phyloP scores from a whole-genome alignment of 441 rosid genomes.

The Gossypium gossypioides region DNA sequence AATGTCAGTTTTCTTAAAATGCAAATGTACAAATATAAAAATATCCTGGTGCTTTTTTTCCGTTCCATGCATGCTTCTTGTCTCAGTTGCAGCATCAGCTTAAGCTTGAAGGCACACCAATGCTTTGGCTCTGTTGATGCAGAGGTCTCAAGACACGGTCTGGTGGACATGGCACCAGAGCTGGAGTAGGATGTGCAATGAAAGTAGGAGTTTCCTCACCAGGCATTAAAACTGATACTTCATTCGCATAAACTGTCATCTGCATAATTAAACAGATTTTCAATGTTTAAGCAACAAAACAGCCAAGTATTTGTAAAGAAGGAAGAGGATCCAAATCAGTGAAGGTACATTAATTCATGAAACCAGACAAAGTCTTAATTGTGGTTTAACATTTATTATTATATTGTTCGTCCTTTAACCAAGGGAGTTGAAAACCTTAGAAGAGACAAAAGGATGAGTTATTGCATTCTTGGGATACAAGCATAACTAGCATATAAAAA shows the following conservation, averaged over 20 bases:
- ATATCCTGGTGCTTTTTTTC: slow-evolving; percentile 1
- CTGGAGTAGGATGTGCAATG: slow-evolving; percentile 65
- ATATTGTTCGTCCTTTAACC: background rate
- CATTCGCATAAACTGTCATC: slow-evolving; percentile 68
- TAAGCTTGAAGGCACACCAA: slow-evolving; percentile 8
- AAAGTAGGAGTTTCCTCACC: slow-evolving; percentile 78
- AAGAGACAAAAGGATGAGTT: slow-evolving; percentile 16
- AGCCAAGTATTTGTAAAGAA: background rate
- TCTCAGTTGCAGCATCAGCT: background rate
- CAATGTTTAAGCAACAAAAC: background rate
- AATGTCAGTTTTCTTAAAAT: background rate
- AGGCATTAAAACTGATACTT: slow-evolving; percentile 90
- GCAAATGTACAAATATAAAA: background rate
- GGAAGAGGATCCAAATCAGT: background rate
- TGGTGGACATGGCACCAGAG: slow-evolving; percentile 38
- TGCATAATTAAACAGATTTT: slow-evolving; percentile 23
- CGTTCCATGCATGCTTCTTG: background rate
- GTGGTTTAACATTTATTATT: background rate
- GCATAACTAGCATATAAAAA: slow-evolving; percentile 1
- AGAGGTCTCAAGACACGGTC: slow-evolving; percentile 29
- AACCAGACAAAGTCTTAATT: slow-evolving; percentile 8
- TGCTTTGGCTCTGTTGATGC: slow-evolving; percentile 19
- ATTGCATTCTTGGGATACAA: slow-evolving; percentile 9
- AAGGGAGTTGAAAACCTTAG: slow-evolving; percentile 8
- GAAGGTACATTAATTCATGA: background rate